These are phyloP conservation scores for Alternaria consortialis DNA, from an alignment of 2,329 filamentous ascomycete genomes.

Conservation along the genomic window DNA sequence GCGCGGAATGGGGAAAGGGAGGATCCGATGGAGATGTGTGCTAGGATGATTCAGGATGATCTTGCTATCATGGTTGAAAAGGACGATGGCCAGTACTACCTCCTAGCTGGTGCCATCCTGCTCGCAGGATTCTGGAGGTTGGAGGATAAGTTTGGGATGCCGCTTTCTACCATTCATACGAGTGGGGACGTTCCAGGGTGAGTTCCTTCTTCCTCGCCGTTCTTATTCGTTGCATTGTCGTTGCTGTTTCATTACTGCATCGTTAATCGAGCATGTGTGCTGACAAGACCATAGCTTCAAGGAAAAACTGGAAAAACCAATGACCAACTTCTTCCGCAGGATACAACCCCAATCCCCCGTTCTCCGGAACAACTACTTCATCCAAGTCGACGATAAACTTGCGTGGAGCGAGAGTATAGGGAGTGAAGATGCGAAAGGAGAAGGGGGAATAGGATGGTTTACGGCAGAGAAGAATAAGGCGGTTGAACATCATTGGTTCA, in stretches of 20 bases:
- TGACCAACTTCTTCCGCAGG: conserved; percentile 82
- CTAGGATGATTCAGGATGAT: conserved; percentile 81
- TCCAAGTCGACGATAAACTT: conserved; percentile 82
- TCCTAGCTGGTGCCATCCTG: conserved; percentile 78
- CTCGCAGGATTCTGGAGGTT: conserved; percentile 86
- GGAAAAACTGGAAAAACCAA: conserved; percentile 76
- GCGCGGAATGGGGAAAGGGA: conserved; percentile 66
- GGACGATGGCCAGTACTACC: conserved; percentile 79
- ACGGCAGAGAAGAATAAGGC: conserved; percentile 74
- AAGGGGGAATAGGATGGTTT: conserved; percentile 69
- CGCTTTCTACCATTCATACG: conserved; percentile 74
- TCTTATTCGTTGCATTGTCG: no score
- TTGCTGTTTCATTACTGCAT: no score
- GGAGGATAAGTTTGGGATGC: conserved; percentile 82
- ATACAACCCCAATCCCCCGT: conserved; percentile 70
- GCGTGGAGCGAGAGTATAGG: conserved; percentile 82
- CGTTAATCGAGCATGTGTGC: not conserved
- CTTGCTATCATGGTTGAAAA: conserved; percentile 84
- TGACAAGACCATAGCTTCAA: conserved; percentile 55
- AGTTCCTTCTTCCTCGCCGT: not conserved
- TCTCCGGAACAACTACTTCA: conserved; percentile 82
- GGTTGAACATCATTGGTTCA: conserved; percentile 77
- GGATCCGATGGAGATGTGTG: conserved; percentile 80
- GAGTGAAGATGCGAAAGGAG: conserved; percentile 67
- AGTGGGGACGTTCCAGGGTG: conserved; percentile 75